phyloP scores from a whole-genome alignment of 176 grass and related monocot genomes.

The Carex kokanica region DNA sequence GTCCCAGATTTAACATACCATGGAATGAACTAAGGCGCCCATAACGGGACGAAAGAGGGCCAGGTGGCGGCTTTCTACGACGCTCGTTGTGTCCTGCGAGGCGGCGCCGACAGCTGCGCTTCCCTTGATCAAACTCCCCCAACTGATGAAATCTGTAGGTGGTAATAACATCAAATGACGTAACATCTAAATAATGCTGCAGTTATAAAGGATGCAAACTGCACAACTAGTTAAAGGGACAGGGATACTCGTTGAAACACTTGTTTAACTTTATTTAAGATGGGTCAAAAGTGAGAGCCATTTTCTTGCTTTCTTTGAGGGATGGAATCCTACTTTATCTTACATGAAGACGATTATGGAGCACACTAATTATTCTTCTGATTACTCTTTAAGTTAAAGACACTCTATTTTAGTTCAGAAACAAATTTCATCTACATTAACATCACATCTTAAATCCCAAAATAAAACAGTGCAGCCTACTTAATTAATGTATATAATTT shows the following conservation, averaged over 20 bases:
- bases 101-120: slow-evolving; percentile 90
- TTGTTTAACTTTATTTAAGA: not conserved
- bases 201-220: not conserved
- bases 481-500: not conserved
- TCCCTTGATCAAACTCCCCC: slow-evolving; percentile 76
- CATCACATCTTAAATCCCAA: not conserved
- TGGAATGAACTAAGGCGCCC: slow-evolving; percentile 44
- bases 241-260: not conserved
- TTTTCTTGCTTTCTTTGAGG: not conserved
- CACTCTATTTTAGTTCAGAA: not conserved
- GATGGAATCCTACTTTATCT: not conserved
- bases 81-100: slow-evolving; percentile 88
- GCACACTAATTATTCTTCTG: not conserved
- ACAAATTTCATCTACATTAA: not conserved
- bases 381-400: not conserved
- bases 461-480: not conserved
- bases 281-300: not conserved
- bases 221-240: not conserved
- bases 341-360: not conserved
- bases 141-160: slow-evolving; percentile 70
- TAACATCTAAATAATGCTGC: not conserved
- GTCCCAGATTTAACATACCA: slow-evolving; percentile 33
- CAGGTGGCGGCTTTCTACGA: slow-evolving; percentile 61
- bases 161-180: not conserved
- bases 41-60: slow-evolving; percentile 58